Evolutionary conservation across 768 basidiomycete genomes (phyloP).

Genomic region (Coprinopsis cinerea): DNA sequence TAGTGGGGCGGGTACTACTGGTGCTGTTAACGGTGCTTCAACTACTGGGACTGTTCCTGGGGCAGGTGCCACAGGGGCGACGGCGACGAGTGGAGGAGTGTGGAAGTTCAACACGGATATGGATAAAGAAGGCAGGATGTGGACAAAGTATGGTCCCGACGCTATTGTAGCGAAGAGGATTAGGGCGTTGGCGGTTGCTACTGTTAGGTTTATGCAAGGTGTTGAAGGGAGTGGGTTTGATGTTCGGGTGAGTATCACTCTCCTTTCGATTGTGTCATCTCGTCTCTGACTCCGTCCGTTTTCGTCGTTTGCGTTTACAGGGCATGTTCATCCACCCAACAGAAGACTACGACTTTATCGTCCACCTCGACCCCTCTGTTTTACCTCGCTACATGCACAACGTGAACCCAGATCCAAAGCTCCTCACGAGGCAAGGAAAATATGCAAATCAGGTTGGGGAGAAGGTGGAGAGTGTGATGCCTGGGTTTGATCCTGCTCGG

Average conservation of each 20-base stretch:
- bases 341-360: slow-evolving; percentile 78
- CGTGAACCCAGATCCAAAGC: slow-evolving; percentile 41
- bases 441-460: slow-evolving; percentile 42
- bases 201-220: slow-evolving; percentile 52
- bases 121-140: slow-evolving; percentile 68
- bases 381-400: slow-evolving; percentile 76
- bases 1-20: slow-evolving; percentile 16
- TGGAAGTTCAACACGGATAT: slow-evolving; percentile 80
- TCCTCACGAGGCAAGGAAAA: slow-evolving; percentile 38
- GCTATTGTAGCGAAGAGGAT: slow-evolving; percentile 70
- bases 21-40: slow-evolving; percentile 6
- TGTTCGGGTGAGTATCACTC: slow-evolving; percentile 47
- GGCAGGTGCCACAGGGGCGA: too few species aligned
- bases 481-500: slow-evolving; percentile 78
- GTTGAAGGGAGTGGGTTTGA: slow-evolving; percentile 45
- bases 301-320: slow-evolving; percentile 30
- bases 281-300: neutral
- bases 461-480: slow-evolving; percentile 31
- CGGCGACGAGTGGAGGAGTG: too few species aligned
- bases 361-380: slow-evolving; percentile 60
- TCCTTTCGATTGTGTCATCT: neutral
- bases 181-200: slow-evolving; percentile 67
- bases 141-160: slow-evolving; percentile 67
- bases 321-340: slow-evolving; percentile 81
- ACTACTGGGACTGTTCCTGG: too few species aligned